phyloP scores from a whole-genome alignment of 2,329 filamentous ascomycete species.

The Colletotrichum tropicale region DNA sequence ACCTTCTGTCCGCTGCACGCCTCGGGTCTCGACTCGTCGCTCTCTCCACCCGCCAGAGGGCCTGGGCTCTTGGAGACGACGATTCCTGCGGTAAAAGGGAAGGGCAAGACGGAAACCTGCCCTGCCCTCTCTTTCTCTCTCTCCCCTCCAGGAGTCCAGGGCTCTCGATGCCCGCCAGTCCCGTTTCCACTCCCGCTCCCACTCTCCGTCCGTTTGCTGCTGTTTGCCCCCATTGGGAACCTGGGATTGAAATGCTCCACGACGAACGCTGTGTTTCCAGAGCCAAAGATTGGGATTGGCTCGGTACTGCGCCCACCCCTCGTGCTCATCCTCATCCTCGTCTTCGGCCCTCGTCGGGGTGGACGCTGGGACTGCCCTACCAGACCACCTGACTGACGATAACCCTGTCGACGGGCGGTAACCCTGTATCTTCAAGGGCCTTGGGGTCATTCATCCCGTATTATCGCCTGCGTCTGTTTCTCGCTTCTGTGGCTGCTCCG shows the following conservation, averaged over 20 bases:
- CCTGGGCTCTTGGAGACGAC: background rate
- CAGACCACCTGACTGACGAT: conserved; percentile 11
- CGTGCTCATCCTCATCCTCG: background rate
- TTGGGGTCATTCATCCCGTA: conserved; percentile 2
- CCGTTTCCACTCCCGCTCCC: conserved; percentile 9
- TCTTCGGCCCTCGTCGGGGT: background rate
- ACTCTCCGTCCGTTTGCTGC: background rate
- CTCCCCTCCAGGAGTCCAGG: too few species aligned
- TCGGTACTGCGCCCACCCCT: background rate
- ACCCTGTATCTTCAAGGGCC: background rate
- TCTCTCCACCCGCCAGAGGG: conserved; percentile 2
- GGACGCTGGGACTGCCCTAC: background rate
- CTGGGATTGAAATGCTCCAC: background rate
- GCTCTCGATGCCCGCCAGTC: background rate
- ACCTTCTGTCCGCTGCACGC: conserved; percentile 3
- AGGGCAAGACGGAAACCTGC: background rate
- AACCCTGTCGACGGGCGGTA: background rate
- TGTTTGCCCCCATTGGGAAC: background rate
- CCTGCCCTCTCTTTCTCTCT: background rate
- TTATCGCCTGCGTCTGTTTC: background rate
- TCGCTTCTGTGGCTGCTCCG: background rate
- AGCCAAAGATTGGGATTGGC: background rate
- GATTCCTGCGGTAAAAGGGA: background rate
- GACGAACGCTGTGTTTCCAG: background rate
- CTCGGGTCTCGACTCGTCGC: conserved; percentile 9